phyloP scores from a whole-genome alignment of 1,284 basidiomycete species.

The Apiotrichum mycotoxinovorans region DNA sequence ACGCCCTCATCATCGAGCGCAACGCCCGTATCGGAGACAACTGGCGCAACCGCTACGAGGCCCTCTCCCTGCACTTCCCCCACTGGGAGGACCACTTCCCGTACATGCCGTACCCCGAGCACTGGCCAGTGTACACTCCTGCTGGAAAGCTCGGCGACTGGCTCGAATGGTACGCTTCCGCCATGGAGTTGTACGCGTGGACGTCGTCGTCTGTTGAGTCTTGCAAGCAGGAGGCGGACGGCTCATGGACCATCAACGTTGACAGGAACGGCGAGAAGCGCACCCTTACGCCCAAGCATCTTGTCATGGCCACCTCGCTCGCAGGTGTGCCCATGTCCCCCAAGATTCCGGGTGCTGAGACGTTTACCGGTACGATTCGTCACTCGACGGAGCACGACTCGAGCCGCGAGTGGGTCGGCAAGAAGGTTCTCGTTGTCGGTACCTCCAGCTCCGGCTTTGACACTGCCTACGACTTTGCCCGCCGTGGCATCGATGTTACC shows the following conservation, averaged over 20 bases:
- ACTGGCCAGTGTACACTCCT: slow-evolving; percentile 63
- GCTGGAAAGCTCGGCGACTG: slow-evolving; percentile 48
- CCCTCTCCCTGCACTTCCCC: slow-evolving; percentile 61
- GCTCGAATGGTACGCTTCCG: slow-evolving; percentile 37
- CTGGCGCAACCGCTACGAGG: slow-evolving; percentile 57
- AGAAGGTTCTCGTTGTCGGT: slow-evolving; percentile 61
- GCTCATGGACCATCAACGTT: slow-evolving; percentile 57
- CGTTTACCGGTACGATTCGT: slow-evolving; percentile 54
- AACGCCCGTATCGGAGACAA: slow-evolving; percentile 47
- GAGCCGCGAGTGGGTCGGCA: slow-evolving; percentile 55
- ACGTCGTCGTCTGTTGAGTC: slow-evolving; percentile 52
- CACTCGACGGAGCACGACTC: slow-evolving; percentile 58
- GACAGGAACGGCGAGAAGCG: slow-evolving; percentile 50
- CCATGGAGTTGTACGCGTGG: slow-evolving; percentile 42
- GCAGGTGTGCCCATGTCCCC: slow-evolving; percentile 25
- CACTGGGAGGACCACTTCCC: slow-evolving; percentile 54
- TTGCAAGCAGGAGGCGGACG: slow-evolving; percentile 52
- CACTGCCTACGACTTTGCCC: slow-evolving; percentile 53
- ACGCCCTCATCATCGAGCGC: slow-evolving; percentile 48
- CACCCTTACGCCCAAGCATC: slow-evolving; percentile 52
- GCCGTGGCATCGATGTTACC: slow-evolving; percentile 57
- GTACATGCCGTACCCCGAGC: slow-evolving; percentile 51
- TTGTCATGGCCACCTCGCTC: slow-evolving; percentile 36
- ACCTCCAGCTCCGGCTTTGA: slow-evolving; percentile 58
- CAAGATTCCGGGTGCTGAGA: slow-evolving; percentile 41